Base-by-base conservation (phyloP, 139 green algal species). In the Desmodesmus armatus region DNA sequence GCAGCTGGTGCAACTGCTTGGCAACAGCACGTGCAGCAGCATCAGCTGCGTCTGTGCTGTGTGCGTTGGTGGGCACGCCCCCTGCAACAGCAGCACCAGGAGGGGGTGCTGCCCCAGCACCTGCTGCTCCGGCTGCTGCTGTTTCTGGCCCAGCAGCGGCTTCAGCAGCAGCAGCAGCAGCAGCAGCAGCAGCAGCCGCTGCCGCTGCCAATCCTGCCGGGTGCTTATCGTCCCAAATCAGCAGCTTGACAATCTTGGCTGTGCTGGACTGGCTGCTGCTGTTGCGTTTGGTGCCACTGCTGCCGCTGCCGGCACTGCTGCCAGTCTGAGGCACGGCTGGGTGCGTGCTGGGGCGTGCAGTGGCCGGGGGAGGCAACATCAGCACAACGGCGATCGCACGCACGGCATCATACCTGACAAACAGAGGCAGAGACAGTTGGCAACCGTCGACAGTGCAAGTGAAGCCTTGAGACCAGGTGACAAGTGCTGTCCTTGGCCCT, bases 351-450 rank as follows among this genome's bases (percentile, higher is more conserved):
- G n/a, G n/a, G n/a, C n/a, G n/a, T n/a, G 39, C 13, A 78, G 39
- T 41, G 7, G 73, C 9, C 37, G 76, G 37, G 41, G 76, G 35
- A 41, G 76, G 55, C 3, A 27, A 40, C 37, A 71, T 85, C 11
- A 92, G 86, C 13, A 92, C 85, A 65, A 96, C 67, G 3, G 91
- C 83, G 7, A 97, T 75, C n/a, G 78, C 87, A 25, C 87, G 86
- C 49, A 98, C 87, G 4, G 92, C 84, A 81, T 98, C 96, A 62
- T 96, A 91, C 25, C 78, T 84, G 40, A 41, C 76, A 13, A 35
- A 13, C 43, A 13, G 47, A 23, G 21, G 66, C 66, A 74, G 13
- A 7, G n/a, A 27, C 13, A 43, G 31, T 31, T 7, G 31, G 4
- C 5, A 73, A 35, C 9, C 58, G 33, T 67, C 58, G 17, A 67